Base-by-base conservation (phyloP, 768 basidiomycete genomes). In the Pulveroboletus ravenelii region DNA sequence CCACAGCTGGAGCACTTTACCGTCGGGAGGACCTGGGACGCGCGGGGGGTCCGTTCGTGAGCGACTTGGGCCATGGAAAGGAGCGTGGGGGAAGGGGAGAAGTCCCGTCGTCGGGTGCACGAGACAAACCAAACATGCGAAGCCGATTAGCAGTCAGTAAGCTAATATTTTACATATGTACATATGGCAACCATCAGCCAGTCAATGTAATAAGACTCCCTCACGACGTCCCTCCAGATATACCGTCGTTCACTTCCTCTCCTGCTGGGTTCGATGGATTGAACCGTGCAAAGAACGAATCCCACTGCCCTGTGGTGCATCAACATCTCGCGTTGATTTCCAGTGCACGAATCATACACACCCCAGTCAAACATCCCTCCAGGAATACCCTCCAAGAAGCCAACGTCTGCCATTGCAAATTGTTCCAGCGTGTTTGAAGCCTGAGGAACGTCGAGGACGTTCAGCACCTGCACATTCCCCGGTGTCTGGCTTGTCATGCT, bases 321-420 rank as follows among this genome's bases (percentile, higher is more conserved):
- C 47, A 45, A 46, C 43, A n/a, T 32, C 39, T 38, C 32, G 46
- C 32, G 6, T 37, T 6, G 13, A 27, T 42, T 20, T 38, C 25
- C 37, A 35, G 45, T 45, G 38, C 53, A 45, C 38, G 20, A 50
- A 72, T 57, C 1, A 13, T 48, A 74, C 77, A 56, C 59, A 89
- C 88, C 80, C 87, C 87, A 92, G 66, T 91, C 88, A 68, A 89
- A 92, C 87, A 92, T 90, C 17, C 80, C 78, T 4, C 83, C 84
- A 38, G 89, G 89, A 46, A 92, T 81, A 1, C 87, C 87, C 53
- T 89, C 87, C 65, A 92, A 70, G 48, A 87, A 78, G 15, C 79
- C 84, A 52, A 70, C 78, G 62, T 89, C 86, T 17, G 79, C 78
- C 72, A 82, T 74, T 30, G 82, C 80, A 59, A 80, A 78, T 50